Percentiles rank a stretch among this genome's conserved stretches.
Conservation (phyloP, 768 basidiomycete species). For the Crassisporium funariophilum region DNA sequence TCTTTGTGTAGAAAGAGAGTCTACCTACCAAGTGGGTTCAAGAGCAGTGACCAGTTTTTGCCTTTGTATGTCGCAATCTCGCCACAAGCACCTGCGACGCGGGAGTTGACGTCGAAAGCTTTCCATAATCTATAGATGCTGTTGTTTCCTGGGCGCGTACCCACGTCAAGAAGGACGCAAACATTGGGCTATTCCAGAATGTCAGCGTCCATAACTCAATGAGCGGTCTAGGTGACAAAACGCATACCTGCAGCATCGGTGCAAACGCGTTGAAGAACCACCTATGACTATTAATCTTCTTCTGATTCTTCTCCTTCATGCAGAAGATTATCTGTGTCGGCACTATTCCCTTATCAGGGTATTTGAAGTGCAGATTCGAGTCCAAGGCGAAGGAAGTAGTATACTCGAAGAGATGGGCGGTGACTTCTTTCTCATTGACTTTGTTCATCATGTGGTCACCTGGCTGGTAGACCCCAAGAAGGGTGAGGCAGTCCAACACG, state of each 20-base stretch:
- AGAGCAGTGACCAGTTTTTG: slow-evolving; percentile 74
- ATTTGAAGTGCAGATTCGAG: slow-evolving; percentile 78
- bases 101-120: slow-evolving; percentile 88
- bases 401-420: slow-evolving; percentile 78
- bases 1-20: neutral
- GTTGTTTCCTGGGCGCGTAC: slow-evolving; percentile 85
- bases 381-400: slow-evolving; percentile 81
- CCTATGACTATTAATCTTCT: slow-evolving; percentile 95
- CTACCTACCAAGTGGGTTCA: slow-evolving; percentile 83
- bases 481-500: slow-evolving; percentile 85
- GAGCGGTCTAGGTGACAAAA: neutral
- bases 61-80: slow-evolving; percentile 95
- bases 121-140: slow-evolving; percentile 97
- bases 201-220: slow-evolving; percentile 1
- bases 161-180: slow-evolving; percentile 91
- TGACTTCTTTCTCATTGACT: slow-evolving; percentile 61
- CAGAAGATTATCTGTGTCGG: slow-evolving; percentile 94
- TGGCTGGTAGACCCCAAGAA: slow-evolving; percentile 89
- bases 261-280: slow-evolving; percentile 99
- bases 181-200: slow-evolving; percentile 71
- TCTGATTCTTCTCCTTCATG: slow-evolving; percentile 92
- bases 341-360: slow-evolving; percentile 90
- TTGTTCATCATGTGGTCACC: slow-evolving; percentile 50
- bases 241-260: slow-evolving; percentile 71
- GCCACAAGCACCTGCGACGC: slow-evolving; percentile 95